Conservation (phyloP, 2,329 filamentous ascomycete species). For the Stromatinia cepivora region DNA sequence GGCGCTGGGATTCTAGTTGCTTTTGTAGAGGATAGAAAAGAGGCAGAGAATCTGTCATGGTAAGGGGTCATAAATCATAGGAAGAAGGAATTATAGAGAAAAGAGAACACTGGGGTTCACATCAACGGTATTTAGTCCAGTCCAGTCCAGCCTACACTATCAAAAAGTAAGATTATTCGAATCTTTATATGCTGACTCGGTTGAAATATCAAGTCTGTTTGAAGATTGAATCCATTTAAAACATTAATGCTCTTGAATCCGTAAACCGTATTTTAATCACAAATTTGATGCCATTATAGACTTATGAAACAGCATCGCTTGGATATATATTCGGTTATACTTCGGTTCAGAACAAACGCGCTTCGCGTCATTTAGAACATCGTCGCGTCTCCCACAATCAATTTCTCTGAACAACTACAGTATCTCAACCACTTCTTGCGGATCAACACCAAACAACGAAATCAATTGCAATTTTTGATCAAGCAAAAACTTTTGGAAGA, state of each 20-base stretch:
- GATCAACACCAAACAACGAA: neutral
- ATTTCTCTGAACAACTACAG: neutral
- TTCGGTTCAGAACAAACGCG: slow-evolving; percentile 4
- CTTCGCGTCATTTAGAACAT: slow-evolving; percentile 9
- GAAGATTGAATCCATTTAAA: too few species aligned
- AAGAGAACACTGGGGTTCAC: too few species aligned
- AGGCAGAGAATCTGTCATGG: neutral
- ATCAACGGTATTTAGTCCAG: too few species aligned
- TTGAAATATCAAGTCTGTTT: too few species aligned
- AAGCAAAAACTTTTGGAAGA: neutral
- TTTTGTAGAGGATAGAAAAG: neutral
- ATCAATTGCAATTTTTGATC: neutral
- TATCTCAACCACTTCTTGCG: neutral
- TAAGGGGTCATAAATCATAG: too few species aligned
- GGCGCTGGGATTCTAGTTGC: neutral
- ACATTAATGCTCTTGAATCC: too few species aligned
- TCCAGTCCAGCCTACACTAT: too few species aligned
- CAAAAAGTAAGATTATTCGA: too few species aligned
- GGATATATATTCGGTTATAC: neutral
- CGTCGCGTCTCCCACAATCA: slow-evolving; percentile 13
- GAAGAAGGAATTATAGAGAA: too few species aligned
- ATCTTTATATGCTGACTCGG: too few species aligned
- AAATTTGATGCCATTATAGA: too few species aligned
- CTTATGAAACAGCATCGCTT: neutral
- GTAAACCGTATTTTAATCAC: too few species aligned